Conservation (phyloP, 164 flowering plant species). For the Dillenia turbinata region DNA sequence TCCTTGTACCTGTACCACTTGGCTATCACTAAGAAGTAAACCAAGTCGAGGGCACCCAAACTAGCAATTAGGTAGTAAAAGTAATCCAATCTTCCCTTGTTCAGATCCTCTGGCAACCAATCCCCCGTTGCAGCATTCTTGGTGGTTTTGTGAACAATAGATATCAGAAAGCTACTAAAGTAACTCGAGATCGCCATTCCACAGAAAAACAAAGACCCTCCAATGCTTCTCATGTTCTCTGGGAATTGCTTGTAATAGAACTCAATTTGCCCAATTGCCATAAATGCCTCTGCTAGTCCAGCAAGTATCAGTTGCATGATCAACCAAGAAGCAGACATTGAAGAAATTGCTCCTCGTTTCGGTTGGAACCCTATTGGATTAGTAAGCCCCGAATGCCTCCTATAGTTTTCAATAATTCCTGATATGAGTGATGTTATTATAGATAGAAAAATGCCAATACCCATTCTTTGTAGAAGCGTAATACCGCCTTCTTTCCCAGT, state of each 20-base stretch:
- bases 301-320: conserved; percentile 20
- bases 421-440: conserved; percentile 28
- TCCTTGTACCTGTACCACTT: conserved; percentile 31
- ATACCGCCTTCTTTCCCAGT: conserved; percentile 50
- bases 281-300: conserved; percentile 31
- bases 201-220: conserved; percentile 33
- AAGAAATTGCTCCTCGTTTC: conserved; percentile 5
- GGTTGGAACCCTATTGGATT: not conserved
- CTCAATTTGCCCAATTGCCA: conserved; percentile 25
- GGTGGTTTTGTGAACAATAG: conserved; percentile 17
- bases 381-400: conserved; percentile 16
- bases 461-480: conserved; percentile 65
- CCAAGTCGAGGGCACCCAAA: conserved; percentile 29
- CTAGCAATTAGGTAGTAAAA: conserved; percentile 38
- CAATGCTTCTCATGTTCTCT: conserved; percentile 35
- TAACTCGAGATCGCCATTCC: conserved; percentile 45
- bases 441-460: conserved; percentile 46
- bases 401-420: conserved; percentile 25
- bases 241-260: conserved; percentile 36
- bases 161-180: conserved; percentile 37
- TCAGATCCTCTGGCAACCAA: conserved; percentile 54
- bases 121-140: not conserved
- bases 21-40: conserved; percentile 35
- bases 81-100: conserved; percentile 44
- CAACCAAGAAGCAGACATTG: conserved; percentile 24